phyloP scores from a whole-genome alignment of 495 filamentous ascomycete species.

The Schizothecium vesticola region DNA sequence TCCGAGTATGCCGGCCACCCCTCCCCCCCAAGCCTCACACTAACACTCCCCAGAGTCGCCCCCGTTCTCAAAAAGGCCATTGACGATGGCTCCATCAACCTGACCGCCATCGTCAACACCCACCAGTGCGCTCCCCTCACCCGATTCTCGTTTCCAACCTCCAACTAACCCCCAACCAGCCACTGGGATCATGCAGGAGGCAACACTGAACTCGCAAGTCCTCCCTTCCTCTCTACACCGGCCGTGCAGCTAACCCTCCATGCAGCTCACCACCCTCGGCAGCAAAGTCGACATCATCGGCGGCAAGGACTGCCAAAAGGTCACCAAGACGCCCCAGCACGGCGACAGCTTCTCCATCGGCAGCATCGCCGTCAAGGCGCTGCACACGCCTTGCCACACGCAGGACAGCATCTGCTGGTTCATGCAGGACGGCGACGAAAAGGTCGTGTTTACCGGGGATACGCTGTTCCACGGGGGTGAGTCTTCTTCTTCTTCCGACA shows the following conservation, averaged over 20 bases:
- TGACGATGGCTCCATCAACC: slow-evolving; percentile 63
- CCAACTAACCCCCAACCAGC: slow-evolving; percentile 38
- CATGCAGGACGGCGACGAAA: slow-evolving; percentile 74
- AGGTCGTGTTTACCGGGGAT: slow-evolving; percentile 90
- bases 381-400: slow-evolving; percentile 96
- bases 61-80: slow-evolving; percentile 74
- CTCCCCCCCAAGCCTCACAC: neutral
- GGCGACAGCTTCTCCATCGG: slow-evolving; percentile 79
- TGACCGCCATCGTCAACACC: slow-evolving; percentile 89
- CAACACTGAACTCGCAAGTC: slow-evolving; percentile 68
- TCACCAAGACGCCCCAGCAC: slow-evolving; percentile 68
- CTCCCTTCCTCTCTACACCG: neutral
- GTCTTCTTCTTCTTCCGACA: slow-evolving; percentile 3
- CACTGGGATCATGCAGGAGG: slow-evolving; percentile 95
- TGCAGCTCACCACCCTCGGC: slow-evolving; percentile 62
- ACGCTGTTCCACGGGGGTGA: slow-evolving; percentile 90
- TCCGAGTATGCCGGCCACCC: slow-evolving; percentile 59
- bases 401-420: slow-evolving; percentile 94
- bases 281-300: slow-evolving; percentile 68
- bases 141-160: neutral
- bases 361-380: slow-evolving; percentile 76
- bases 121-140: slow-evolving; percentile 66
- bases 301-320: slow-evolving; percentile 76
- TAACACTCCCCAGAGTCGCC: slow-evolving; percentile 54
- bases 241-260: slow-evolving; percentile 11